Base-by-base conservation (phyloP, 148 eudicot species). In the Tetragonia tetragonoides region DNA sequence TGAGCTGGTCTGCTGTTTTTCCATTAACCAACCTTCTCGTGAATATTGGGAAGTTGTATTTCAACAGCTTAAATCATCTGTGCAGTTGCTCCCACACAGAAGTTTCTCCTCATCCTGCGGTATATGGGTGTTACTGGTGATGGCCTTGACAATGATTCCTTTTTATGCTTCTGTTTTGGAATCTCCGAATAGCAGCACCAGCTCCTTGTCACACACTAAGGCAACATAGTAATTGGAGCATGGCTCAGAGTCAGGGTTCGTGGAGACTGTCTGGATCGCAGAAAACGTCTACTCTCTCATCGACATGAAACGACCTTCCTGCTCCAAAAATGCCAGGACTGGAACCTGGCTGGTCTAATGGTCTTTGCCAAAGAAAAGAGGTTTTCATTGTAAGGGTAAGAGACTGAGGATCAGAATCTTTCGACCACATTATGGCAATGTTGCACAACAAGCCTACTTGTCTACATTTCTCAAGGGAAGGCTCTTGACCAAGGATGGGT, bases 171-270 rank as follows among this genome's bases (percentile, higher is more conserved):
- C 83, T 0, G 44, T 63, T 54, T 65, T 81, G 7, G 60, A 65
- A 59, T 81, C 83, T 1, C 83, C 80, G 4, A 81, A 17, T 24
- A 81, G 57, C 0, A 76, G 61, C 11, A 76, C 73, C 79, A 81
- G 41, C 56, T 81, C 66, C 44, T 76, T 81, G 49, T 81, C 67
- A 34, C 56, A 76, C 38, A 81, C 80, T 23, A 81, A 17, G 17
- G 83, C 79, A 42, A 81, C 76, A 2, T 76, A 76, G 21, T 81
- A 76, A 44, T 73, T 62, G 15, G 76, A 76, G 39, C 72, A 76
- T 2, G 83, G 83, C 49, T n/a, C n/a, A n/a, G n/a, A n/a, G 34
- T 81, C 83, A 1, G 83, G 83, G 63, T 76, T 81, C 60, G 57
- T 60, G 16, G 76, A 76, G 40, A 72, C 83, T 7, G 57, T 60